Evolutionary conservation across 2,329 filamentous ascomycete species (phyloP).

Genomic region (Stachybotrys elegans): DNA sequence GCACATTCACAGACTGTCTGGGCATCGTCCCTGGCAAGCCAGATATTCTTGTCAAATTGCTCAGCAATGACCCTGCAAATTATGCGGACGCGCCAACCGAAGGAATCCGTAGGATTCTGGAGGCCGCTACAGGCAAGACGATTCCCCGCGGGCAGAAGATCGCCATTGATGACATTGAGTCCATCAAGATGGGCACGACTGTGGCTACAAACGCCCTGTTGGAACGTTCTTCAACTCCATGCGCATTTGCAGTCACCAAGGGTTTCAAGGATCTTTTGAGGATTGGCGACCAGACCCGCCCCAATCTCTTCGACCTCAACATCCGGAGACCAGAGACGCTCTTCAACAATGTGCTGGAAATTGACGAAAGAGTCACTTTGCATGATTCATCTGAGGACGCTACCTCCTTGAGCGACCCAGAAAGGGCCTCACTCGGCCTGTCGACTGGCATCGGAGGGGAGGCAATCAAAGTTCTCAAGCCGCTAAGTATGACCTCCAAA

Average conservation of each 20-base stretch:
- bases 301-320: conserved; percentile 66
- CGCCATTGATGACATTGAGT: conserved; percentile 40
- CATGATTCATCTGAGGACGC: too few relatives aligned
- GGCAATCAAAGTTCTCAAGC: too few relatives aligned
- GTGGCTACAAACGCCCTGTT: conserved; percentile 70
- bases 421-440: too few relatives aligned
- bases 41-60: conserved; percentile 47
- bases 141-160: conserved; percentile 25
- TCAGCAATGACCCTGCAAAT: conserved; percentile 63
- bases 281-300: conserved; percentile 68
- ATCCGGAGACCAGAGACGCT: conserved; percentile 63
- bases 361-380: conserved; percentile 66
- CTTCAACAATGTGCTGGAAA: conserved; percentile 64
- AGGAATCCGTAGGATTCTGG: conserved; percentile 51
- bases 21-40: conserved; percentile 61
- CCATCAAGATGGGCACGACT: conserved; percentile 72
- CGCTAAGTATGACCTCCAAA: too few relatives aligned
- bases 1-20: conserved; percentile 65
- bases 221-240: conserved; percentile 65
- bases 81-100: conserved; percentile 69
- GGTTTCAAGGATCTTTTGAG: conserved; percentile 66
- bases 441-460: too few relatives aligned
- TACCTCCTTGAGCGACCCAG: too few relatives aligned
- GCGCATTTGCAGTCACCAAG: conserved; percentile 64
- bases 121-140: conserved; percentile 22